These are phyloP conservation scores for Bruguiera parviflora DNA, from an alignment of 345 rosid species.

Conservation along the genomic window DNA sequence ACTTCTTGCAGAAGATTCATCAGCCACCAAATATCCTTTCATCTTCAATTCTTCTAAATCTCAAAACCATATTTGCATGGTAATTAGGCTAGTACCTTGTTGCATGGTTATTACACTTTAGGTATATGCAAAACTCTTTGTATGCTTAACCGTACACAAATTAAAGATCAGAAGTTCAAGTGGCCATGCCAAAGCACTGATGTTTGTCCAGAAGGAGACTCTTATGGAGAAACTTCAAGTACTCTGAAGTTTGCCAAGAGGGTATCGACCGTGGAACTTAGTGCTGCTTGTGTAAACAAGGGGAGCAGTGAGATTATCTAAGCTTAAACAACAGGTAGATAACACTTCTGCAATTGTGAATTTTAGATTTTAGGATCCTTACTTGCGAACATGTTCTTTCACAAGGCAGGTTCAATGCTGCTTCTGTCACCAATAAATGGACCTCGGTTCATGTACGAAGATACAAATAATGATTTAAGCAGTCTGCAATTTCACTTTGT, in stretches of 20 bases:
- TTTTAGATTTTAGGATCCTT: background rate
- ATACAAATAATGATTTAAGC: too few species aligned
- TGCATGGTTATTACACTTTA: background rate
- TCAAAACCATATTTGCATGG: conserved; percentile 8
- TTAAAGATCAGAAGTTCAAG: conserved; percentile 84
- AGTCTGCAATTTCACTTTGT: too few species aligned
- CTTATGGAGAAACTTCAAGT: conserved; percentile 70
- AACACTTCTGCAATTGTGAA: background rate
- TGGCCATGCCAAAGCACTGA: conserved; percentile 79
- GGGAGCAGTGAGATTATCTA: conserved; percentile 72
- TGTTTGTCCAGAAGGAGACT: conserved; percentile 89
- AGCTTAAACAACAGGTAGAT: conserved; percentile 69
- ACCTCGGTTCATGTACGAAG: too few species aligned
- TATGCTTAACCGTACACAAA: conserved; percentile 48
- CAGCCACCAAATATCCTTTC: conserved; percentile 84
- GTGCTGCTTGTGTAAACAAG: conserved; percentile 71
- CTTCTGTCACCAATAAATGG: background rate
- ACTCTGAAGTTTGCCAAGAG: conserved; percentile 88
- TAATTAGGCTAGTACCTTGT: background rate
- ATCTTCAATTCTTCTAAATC: conserved; percentile 8
- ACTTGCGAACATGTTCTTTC: background rate
- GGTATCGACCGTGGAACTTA: conserved; percentile 74
- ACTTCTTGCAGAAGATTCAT: conserved; percentile 66
- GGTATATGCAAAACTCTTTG: background rate
- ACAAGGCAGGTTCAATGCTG: background rate